Base-by-base conservation (phyloP, 805 yeast genomes). In the Lachancea waltii region DNA sequence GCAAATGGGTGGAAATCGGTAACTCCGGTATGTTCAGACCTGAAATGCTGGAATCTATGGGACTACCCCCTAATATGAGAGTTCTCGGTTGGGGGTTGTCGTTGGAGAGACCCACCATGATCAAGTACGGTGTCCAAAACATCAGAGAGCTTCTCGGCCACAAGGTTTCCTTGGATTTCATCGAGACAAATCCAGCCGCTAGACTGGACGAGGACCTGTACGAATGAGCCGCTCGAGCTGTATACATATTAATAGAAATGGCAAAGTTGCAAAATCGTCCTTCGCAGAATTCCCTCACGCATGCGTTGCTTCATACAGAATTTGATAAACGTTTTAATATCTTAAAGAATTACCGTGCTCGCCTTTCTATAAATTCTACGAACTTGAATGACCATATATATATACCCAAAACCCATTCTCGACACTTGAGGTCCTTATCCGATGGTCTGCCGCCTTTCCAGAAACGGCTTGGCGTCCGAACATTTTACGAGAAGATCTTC, bases 11-110 rank as follows among this genome's bases (percentile, higher is more conserved):
- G 46, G 99, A 92, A 72, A 90, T 92, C 56, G 99, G 99, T 64
- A 92, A 92, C 73, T 87, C 97, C 14, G 99, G 99, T 64, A 83
- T 92, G 95, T 92, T 92, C 75, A 81, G 99, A 68, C 98, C 99
- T 10, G 99, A 92, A 69, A 92, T 92, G 99, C 73, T 94, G 61
- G 96, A 87, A 68, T 70, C 95, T 31, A 90, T 92, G 97, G 99
- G 99, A 24, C 75, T 92, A 57, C 98, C 98, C 43, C 81, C 81
- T 69, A 83, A 85, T 60, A 65, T 94, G 69, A 76, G 97, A 62
- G 97, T 90, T 9, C 75, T 87, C 49, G 99, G 99, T 46, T 92
- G 95, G 87, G 99, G 99, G 57, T 72, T 92, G 54, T 83, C 95
- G 17, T 73, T 92, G 61, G 99, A 92, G 68, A 81, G 99, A 69